A percentile compares a stretch with the other conserved stretches of the same genome.
Conservation (phyloP, 1,284 basidiomycete genomes). For the Cystobasidiaceae sp. region DNA sequence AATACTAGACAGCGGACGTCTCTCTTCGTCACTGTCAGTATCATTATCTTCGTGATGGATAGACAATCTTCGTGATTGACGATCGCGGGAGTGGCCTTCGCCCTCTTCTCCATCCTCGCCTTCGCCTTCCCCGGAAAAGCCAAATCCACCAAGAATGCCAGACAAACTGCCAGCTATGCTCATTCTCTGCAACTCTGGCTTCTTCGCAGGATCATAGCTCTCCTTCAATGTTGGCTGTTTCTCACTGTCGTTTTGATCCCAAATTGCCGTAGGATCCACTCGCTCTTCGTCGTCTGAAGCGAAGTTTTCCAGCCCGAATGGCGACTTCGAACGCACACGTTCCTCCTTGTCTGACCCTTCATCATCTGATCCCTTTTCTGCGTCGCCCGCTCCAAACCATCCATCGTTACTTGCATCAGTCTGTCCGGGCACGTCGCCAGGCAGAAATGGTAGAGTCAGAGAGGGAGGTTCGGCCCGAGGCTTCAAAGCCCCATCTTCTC, state of each 20-base stretch:
- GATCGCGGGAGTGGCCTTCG: background rate
- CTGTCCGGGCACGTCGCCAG: background rate
- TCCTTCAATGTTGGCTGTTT: background rate
- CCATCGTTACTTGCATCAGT: background rate
- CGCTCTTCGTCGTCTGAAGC: slow-evolving; percentile 19
- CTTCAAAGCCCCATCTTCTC: background rate
- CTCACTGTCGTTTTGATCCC: background rate
- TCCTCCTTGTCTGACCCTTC: slow-evolving; percentile 11
- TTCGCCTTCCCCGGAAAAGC: background rate
- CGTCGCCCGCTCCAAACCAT: background rate
- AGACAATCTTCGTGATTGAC: background rate
- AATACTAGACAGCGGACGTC: slow-evolving; percentile 1
- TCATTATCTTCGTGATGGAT: background rate
- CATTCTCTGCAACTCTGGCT: slow-evolving; percentile 6
- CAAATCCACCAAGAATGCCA: slow-evolving; percentile 24
- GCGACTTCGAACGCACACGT: background rate
- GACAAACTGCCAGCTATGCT: slow-evolving; percentile 24
- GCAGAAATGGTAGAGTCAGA: slow-evolving; percentile 12
- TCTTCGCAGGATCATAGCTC: slow-evolving; percentile 1
- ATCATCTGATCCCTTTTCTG: no score
- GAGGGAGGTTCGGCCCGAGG: background rate
- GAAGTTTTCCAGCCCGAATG: slow-evolving; percentile 4
- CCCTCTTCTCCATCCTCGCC: slow-evolving; percentile 5
- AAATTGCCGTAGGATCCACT: background rate
- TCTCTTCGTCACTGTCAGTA: slow-evolving; percentile 3